Base-by-base conservation (phyloP, 1,284 basidiomycete genomes). In the Ustilago nuda region DNA sequence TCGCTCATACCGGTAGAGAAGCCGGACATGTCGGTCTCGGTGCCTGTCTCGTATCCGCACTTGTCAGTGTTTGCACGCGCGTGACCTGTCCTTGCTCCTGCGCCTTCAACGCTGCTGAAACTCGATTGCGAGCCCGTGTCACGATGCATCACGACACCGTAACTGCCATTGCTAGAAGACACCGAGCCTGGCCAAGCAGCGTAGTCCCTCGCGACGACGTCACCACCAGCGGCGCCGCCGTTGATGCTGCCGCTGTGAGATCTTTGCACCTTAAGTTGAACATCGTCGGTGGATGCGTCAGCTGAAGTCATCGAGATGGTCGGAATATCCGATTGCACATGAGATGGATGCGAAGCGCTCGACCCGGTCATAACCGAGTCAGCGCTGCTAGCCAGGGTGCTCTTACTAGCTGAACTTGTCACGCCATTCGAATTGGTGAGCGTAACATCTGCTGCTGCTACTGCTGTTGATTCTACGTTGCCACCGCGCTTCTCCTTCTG, bases 21-120 rank as follows among this genome's bases (percentile, higher is more conserved):
- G 54, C 72, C 76, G 37, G 76, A 78, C 54, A 58, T 56, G 62
- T 76, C 76, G 23, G 68, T 76, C 51, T 78, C 76, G 4, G 69
- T 66, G 32, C 76, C 76, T 9, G 73, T 78, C 6, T 76, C 73
- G 55, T 78, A 78, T 8, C 58, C 66, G n/a, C 48, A 15, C 48
- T 59, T 48, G 57, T 41, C 37, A n/a, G 65, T 56, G 8, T 50
- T 66, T 1, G 57, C 61, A 23, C 65, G 61, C 51, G 37, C 30
- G 9, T 52, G 51, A 17, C 54, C 37, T 12, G 27, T 55, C 11
- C 48, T 27, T 7, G 30, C 35, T 33, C 46, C 39, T 33, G 54
- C 30, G 8, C 27, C 64, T 43, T 75, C 72, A 15, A 53, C 61
- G 48, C 73, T 76, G 62, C 65, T 72, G 19, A 71, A 51, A 46